Evolutionary conservation across 2,329 filamentous ascomycete genomes (phyloP).

Genomic region (Exophiala calicioides): DNA sequence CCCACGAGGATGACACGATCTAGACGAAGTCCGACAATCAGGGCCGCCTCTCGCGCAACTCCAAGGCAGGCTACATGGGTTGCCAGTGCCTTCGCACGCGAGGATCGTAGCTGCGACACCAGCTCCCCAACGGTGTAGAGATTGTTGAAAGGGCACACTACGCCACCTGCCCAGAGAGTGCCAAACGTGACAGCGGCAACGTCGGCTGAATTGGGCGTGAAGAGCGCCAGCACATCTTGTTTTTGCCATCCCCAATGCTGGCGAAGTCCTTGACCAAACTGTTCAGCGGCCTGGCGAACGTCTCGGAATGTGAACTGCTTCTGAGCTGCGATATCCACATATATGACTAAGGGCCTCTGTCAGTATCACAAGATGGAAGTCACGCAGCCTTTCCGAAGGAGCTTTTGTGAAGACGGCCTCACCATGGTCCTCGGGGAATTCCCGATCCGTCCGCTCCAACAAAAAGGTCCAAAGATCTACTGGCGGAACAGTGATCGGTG

Average conservation of each 20-base stretch:
- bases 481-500: constrained; percentile 67
- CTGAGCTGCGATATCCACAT: constrained; percentile 56
- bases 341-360: constrained; percentile 20
- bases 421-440: constrained; percentile 74
- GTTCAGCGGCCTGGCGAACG: constrained; percentile 64
- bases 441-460: constrained; percentile 66
- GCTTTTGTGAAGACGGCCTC: constrained; percentile 14
- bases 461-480: constrained; percentile 76
- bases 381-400: no score
- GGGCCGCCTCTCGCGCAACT: constrained; percentile 67
- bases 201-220: constrained; percentile 78
- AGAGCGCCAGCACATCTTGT: constrained; percentile 79
- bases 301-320: constrained; percentile 69
- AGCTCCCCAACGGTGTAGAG: constrained; percentile 81
- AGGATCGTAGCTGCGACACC: constrained; percentile 77
- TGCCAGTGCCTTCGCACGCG: constrained; percentile 69
- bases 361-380: constrained; percentile 4
- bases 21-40: constrained; percentile 66
- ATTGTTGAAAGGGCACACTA: constrained; percentile 80
- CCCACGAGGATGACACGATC: constrained; percentile 76
- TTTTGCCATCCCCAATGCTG: constrained; percentile 67
- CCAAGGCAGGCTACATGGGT: constrained; percentile 70
- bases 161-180: constrained; percentile 76
- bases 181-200: constrained; percentile 78
- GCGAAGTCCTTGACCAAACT: constrained; percentile 77